Evolutionary conservation across 2,329 filamentous ascomycete genomes (phyloP).

Genomic region (Paraconiothyrium brasiliense): DNA sequence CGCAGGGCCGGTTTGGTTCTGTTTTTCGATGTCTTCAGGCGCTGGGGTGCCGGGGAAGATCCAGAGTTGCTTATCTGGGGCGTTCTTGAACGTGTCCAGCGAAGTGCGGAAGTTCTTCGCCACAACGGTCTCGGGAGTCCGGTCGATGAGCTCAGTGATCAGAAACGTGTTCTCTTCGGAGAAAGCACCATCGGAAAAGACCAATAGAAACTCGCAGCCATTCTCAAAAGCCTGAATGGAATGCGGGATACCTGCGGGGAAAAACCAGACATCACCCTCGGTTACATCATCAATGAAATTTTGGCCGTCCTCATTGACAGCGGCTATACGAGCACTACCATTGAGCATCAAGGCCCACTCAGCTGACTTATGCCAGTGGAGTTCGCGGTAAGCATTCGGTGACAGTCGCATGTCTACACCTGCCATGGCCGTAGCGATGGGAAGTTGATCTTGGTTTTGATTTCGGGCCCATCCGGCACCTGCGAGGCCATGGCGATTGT

Average conservation of each 20-base stretch:
- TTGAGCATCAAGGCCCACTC: conserved; percentile 64
- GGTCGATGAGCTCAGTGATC: conserved; percentile 62
- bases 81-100: conserved; percentile 42
- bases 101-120: conserved; percentile 56
- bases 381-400: conserved; percentile 65
- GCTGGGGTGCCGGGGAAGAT: conserved; percentile 54
- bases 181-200: conserved; percentile 62
- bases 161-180: conserved; percentile 69
- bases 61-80: conserved; percentile 53
- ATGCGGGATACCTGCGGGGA: conserved; percentile 46
- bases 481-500: conserved; percentile 52
- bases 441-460: conserved; percentile 51
- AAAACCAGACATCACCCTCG: conserved; percentile 48
- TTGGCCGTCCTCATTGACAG: conserved; percentile 63
- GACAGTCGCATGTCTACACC: conserved; percentile 55
- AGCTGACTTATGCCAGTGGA: conserved; percentile 69
- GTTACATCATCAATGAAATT: conserved; percentile 52
- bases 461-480: conserved; percentile 53
- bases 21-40: conserved; percentile 45
- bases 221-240: conserved; percentile 65
- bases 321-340: conserved; percentile 59
- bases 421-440: conserved; percentile 53
- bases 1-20: background rate
- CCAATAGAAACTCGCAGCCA: conserved; percentile 64
- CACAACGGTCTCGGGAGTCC: conserved; percentile 52